Evolutionary conservation across 1,284 basidiomycete species (phyloP).

Genomic region (Ustilago xerochloae): DNA sequence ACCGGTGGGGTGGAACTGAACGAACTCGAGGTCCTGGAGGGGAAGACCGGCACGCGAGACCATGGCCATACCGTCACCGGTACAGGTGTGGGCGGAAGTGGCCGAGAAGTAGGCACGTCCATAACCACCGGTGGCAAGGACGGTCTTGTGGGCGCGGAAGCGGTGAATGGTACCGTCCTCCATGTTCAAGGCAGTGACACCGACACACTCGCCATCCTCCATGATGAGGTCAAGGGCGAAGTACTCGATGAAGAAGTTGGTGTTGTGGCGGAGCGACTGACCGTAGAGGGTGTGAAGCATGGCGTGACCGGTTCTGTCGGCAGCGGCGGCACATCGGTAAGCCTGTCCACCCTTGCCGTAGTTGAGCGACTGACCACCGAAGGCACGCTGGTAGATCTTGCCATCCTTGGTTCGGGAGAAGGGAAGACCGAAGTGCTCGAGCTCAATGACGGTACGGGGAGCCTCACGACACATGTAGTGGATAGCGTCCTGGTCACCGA

Average conservation of each 20-base stretch:
- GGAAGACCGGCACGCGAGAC: slow-evolving; percentile 95
- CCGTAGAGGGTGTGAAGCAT: slow-evolving; percentile 98
- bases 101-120: slow-evolving; percentile 99
- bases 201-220: slow-evolving; percentile 98
- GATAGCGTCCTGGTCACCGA: slow-evolving; percentile 99
- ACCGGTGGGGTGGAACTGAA: slow-evolving; percentile 99
- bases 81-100: slow-evolving; percentile 98
- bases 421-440: slow-evolving; percentile 98
- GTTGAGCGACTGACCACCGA: slow-evolving; percentile 97
- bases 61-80: slow-evolving; percentile 99
- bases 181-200: slow-evolving; percentile 98
- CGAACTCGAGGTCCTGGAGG: slow-evolving; percentile 97
- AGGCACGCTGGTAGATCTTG: slow-evolving; percentile 99
- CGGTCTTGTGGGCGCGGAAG: slow-evolving; percentile 98
- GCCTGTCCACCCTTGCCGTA: slow-evolving; percentile 99
- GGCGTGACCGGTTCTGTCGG: slow-evolving; percentile 98
- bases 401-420: slow-evolving; percentile 99
- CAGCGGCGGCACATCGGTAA: slow-evolving; percentile 97
- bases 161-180: slow-evolving; percentile 99
- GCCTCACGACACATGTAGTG: slow-evolving; percentile 99
- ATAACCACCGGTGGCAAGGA: slow-evolving; percentile 97
- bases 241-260: slow-evolving; percentile 99
- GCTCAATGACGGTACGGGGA: slow-evolving; percentile 90
- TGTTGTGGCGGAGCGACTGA: slow-evolving; percentile 98
- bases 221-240: slow-evolving; percentile 96